Base-by-base conservation (phyloP, 2,329 filamentous ascomycete species). In the Aspergillus flavus region DNA sequence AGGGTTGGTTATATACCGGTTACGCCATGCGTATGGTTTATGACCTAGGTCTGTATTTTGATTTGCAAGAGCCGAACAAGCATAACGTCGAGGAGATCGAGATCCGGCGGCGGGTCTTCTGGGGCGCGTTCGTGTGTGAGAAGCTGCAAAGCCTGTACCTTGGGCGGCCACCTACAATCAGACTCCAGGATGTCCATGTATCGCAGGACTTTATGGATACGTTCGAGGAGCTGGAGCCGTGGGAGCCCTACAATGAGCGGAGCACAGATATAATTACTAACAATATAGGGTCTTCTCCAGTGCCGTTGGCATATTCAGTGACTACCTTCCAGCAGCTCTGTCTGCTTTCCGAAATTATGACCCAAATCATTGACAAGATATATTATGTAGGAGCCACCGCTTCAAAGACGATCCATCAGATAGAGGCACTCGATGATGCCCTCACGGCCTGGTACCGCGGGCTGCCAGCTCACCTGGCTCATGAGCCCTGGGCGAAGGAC, bases 51-150 rank as follows among this genome's bases (percentile, higher is more conserved):
- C 21, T 52, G 6, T 14, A 52, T 5, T 11, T 52, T 16, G 26
- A 52, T 1, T 4, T 64, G 23, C 23, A 32, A 19, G 19, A n/a
- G 16, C 23, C 46, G 7, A 19, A 19, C 21, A 30, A 23, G 34
- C 34, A 36, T 32, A 46, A 28, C 4, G 21, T 21, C 2, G 74
- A 76, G 62, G 70, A 75, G 43, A 57, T 72, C 9, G 72, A 75
- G 58, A 74, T 75, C 39, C 68, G 71, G 7, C 58, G 69, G 41
- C 69, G 76, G 9, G 71, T 79, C 0, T 76, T 78, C 54, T 77
- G 74, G 75, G 73, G 74, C 1, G 73, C 73, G 1, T 78, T 45
- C 21, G 43, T 45, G 4, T n/a, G 19, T 4, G 85, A 85, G 64
- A 86, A 86, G 21, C 30, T 59, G 21, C 61, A 58, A 34, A 34